Conservation (phyloP, 2,329 filamentous ascomycete species). For the Alternaria infectoria region DNA sequence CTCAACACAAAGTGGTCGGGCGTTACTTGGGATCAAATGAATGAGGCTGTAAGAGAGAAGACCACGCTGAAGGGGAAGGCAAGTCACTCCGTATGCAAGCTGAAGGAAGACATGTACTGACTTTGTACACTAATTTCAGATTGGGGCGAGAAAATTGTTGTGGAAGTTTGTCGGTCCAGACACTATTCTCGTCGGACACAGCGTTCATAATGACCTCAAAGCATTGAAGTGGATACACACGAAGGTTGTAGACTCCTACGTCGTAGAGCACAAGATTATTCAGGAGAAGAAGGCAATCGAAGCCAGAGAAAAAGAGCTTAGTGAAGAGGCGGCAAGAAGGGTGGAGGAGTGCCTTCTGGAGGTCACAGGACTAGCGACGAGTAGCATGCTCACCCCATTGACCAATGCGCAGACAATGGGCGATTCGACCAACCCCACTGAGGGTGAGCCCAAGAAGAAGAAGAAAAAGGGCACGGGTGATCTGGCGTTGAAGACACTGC, state of each 20-base stretch:
- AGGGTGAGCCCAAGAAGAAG: slow-evolving; percentile 3
- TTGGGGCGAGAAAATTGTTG: slow-evolving; percentile 52
- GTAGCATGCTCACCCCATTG: not conserved
- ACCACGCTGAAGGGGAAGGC: slow-evolving; percentile 51
- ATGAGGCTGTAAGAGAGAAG: slow-evolving; percentile 38
- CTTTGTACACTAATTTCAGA: not conserved
- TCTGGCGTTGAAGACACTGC: slow-evolving; percentile 73
- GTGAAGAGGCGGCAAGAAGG: not conserved
- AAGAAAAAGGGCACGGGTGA: slow-evolving; percentile 6
- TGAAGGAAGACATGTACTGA: not conserved
- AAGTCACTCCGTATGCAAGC: not conserved
- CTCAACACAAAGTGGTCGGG: slow-evolving; percentile 61
- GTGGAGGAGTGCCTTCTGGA: not conserved
- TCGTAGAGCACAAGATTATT: slow-evolving; percentile 22
- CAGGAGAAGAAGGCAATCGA: slow-evolving; percentile 14
- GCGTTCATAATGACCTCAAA: slow-evolving; percentile 51
- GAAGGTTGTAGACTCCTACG: slow-evolving; percentile 54
- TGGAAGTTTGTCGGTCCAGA: slow-evolving; percentile 54
- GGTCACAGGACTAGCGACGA: not conserved
- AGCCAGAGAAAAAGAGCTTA: not conserved
- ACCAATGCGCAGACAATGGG: not conserved
- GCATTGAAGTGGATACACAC: slow-evolving; percentile 58
- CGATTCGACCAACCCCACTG: not conserved
- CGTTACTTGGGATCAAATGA: slow-evolving; percentile 51
- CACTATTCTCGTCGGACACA: slow-evolving; percentile 60